Evolutionary conservation across 176 grass and related monocot genomes (phyloP), one percentile per base, ranked within the genome.

Genomic region (Bolboschoenus planiculmis): DNA sequence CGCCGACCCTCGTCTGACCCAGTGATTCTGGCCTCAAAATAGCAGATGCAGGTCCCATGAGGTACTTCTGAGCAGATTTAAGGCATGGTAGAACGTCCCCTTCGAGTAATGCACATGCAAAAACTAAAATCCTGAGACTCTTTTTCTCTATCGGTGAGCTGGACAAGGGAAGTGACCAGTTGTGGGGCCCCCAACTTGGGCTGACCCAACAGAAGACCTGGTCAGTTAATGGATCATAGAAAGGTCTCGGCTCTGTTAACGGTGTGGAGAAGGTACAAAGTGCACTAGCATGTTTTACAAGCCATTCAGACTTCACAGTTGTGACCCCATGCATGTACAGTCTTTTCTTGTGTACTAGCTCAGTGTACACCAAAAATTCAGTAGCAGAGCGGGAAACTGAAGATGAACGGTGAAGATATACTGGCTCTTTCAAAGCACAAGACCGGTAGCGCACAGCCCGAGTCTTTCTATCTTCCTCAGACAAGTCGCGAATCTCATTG

Each of bases 291-390:
- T 99, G 91, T 72, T 95, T 99, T 20, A 99, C 68, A 81, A 99
- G 89, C 97, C 97, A 99, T 54, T 86, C 84, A 57, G 97, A 84
- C 80, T 99, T 93, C 34, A 96, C 77, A 62, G 63, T 87, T 24
- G 97, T 99, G 80, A 93, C 87, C 66, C 93, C 96, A 86, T 95
- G 91, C 89, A 99, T 91, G 87, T 99, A 95, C 56, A 89, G 83
- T 78, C 91, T 91, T 79, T 99, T 99, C 86, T 86, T 99, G 50
- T 95, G 85, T 78, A 99, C 87, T 78, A 99, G 86, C 55, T 99
- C 96, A 1, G 92, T 90, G 78, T 99, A 99, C 87, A 93, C 91
- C 83, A 99, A 85, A 95, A 89, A 94, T 39, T 91, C 91, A 39
- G 96, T 87, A 39, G 96, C 86, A 76, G 76, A 86, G 77, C 63